Percentiles rank a stretch among this genome's conserved stretches.
Evolutionary conservation across 148 eudicot genomes (phyloP).

Genomic region (Rhododendron mucronatum): DNA sequence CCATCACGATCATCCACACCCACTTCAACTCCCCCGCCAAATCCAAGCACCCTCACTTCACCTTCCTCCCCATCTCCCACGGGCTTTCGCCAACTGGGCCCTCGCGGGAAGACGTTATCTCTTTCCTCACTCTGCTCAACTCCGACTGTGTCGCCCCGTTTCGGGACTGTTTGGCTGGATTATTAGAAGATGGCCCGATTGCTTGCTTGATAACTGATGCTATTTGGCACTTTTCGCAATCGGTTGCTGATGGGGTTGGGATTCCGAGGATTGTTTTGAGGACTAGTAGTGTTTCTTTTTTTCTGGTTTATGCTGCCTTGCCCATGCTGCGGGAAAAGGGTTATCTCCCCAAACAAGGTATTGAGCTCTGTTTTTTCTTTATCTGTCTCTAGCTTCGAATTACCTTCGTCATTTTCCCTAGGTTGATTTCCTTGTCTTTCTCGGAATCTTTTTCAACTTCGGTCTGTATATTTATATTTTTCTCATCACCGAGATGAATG

Average conservation of each 20-base stretch:
- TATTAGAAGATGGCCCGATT: slow-evolving; percentile 12
- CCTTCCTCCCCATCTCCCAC: slow-evolving; percentile 34
- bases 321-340: slow-evolving; percentile 35
- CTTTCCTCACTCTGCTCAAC: slow-evolving; percentile 27
- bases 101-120: slow-evolving; percentile 11
- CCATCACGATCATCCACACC: slow-evolving; percentile 16
- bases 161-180: slow-evolving; percentile 24
- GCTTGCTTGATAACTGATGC: slow-evolving; percentile 59
- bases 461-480: too few relatives aligned
- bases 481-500: too few relatives aligned
- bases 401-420: neutral
- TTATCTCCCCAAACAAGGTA: slow-evolving; percentile 37
- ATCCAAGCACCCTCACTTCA: slow-evolving; percentile 21
- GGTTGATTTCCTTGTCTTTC: too few relatives aligned
- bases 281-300: slow-evolving; percentile 32
- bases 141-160: slow-evolving; percentile 32
- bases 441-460: too few relatives aligned
- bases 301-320: slow-evolving; percentile 25
- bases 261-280: slow-evolving; percentile 54
- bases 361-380: neutral
- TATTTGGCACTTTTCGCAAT: slow-evolving; percentile 20
- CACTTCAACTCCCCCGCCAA: slow-evolving; percentile 22
- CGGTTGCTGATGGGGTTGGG: slow-evolving; percentile 42
- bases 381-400: neutral
- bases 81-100: slow-evolving; percentile 24